Evolutionary conservation across 768 basidiomycete genomes (phyloP), one percentile per base, ranked within the genome.

Genomic region (Hypholoma fasciculare): DNA sequence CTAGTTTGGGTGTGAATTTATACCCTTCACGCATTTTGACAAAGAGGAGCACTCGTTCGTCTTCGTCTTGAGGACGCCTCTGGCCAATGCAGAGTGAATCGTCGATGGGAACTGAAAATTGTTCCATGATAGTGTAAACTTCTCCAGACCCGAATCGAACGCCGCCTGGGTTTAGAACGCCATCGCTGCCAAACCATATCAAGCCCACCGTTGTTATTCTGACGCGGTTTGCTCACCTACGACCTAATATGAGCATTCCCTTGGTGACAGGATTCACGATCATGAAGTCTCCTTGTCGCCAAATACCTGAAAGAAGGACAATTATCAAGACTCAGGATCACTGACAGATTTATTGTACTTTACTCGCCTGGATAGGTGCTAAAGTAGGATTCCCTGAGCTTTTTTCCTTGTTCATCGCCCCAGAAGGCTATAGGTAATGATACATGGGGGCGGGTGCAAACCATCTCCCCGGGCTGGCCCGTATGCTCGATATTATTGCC

Each of bases 81-180:
- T 89, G 86, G 1, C 91, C 91, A 6, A 94, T 80, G 50, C 90
- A 92, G 9, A 94, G 74, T 8, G 80, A 82, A 63, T 94, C 91
- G 53, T 89, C 85, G 19, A 93, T 65, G 12, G 67, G 72, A n/a
- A 70, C 64, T 0, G 78, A 72, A 58, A 90, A 87, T 49, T 79
- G 73, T 38, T 87, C 83, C 57, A 92, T 72, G 12, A 90, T 82
- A 5, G 82, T 76, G 63, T 93, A 94, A n/a, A 93, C 88, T 69
- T 94, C 92, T 7, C 80, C 85, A 1, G 89, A 90, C 36, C 91
- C 91, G 66, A 94, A 94, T 2, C 92, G 84, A 52, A 93, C 86
- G 6, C 91, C 91, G 30, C 85, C 86, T 3, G 91, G 91, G 61
- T 93, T 93, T 27, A 89, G 76, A 13, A 89, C 89, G 14, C 85